These are phyloP conservation scores for Talaromyces piceae DNA, from an alignment of 2,329 filamentous ascomycete species.

Conservation along the genomic window DNA sequence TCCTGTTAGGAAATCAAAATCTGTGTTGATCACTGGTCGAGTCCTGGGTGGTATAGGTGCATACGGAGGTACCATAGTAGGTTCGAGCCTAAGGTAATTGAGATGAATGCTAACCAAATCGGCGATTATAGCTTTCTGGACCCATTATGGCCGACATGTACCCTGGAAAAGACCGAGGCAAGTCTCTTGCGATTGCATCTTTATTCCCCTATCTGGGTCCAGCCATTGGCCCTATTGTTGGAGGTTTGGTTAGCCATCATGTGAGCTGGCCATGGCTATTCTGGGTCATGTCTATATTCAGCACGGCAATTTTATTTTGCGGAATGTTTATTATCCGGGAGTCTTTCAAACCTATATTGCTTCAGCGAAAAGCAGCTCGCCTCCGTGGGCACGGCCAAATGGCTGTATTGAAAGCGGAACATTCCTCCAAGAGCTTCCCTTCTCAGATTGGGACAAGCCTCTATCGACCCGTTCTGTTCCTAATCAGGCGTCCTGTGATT, in stretches of 20 bases:
- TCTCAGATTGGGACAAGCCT: slow-evolving; percentile 3
- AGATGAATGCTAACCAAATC: not conserved
- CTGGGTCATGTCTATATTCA: slow-evolving; percentile 10
- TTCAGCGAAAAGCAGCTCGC: slow-evolving; percentile 30
- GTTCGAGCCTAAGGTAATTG: not conserved
- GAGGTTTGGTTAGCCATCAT: slow-evolving; percentile 8
- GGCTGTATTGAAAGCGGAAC: not conserved
- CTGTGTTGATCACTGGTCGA: slow-evolving; percentile 52
- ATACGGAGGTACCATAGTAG: slow-evolving; percentile 22
- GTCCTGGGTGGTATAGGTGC: slow-evolving; percentile 59
- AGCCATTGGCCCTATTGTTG: slow-evolving; percentile 7
- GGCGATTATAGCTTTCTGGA: slow-evolving; percentile 1
- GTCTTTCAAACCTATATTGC: slow-evolving; percentile 39
- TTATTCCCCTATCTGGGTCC: slow-evolving; percentile 10
- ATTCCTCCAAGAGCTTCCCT: not conserved
- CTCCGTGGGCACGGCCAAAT: slow-evolving; percentile 19
- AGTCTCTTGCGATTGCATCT: slow-evolving; percentile 8
- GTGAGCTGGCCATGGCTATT: slow-evolving; percentile 10
- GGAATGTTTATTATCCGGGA: slow-evolving; percentile 36
- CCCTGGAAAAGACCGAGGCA: slow-evolving; percentile 6
- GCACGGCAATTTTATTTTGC: slow-evolving; percentile 18
- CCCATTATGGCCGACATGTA: slow-evolving; percentile 9
- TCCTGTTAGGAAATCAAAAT: slow-evolving; percentile 51
- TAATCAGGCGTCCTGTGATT: slow-evolving; percentile 3
- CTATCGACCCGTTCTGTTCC: not conserved